Conservation (phyloP, 108 stramenopile genomes). For the Skeletonema menzelii region DNA sequence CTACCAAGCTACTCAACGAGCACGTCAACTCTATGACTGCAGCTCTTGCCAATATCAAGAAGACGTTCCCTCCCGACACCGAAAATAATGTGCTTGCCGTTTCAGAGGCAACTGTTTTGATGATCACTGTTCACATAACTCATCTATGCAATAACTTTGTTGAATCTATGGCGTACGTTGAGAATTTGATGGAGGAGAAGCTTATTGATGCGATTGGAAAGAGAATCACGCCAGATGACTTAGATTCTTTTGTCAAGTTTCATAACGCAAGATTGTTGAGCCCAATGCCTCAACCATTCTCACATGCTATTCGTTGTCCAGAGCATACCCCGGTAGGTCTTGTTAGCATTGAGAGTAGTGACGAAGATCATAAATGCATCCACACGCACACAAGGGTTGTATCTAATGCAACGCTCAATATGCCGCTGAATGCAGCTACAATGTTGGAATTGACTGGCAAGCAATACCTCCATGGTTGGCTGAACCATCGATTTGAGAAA, state of each 20-base stretch:
- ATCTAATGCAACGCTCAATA: constrained; percentile 43
- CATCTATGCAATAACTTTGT: constrained; percentile 17
- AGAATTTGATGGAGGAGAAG: constrained; percentile 62
- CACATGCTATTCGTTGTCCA: constrained; percentile 64
- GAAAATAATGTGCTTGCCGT: constrained; percentile 7
- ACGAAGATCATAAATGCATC: constrained; percentile 35
- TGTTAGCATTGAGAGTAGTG: constrained; percentile 53
- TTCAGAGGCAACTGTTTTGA: constrained; percentile 10
- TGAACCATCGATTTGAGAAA: constrained; percentile 50
- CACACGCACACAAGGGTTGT: constrained; percentile 48
- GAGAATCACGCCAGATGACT: constrained; percentile 51
- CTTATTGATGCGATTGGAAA: constrained; percentile 76
- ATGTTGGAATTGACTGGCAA: constrained; percentile 55
- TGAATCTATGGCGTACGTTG: constrained; percentile 48
- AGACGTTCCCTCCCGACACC: constrained; percentile 5
- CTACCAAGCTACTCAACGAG: constrained; percentile 35
- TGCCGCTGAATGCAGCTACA: constrained; percentile 55
- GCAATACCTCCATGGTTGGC: constrained; percentile 72
- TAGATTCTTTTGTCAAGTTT: constrained; percentile 63
- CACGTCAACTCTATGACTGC: constrained; percentile 25
- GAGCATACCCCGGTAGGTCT: constrained; percentile 62
- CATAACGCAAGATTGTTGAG: constrained; percentile 58
- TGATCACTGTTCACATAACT: constrained; percentile 13
- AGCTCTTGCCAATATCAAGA: constrained; percentile 9
- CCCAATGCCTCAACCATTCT: constrained; percentile 65